These are phyloP conservation scores for Agarophyton chilense DNA, from an alignment of 23 red algal genomes.

Conservation along the genomic window DNA sequence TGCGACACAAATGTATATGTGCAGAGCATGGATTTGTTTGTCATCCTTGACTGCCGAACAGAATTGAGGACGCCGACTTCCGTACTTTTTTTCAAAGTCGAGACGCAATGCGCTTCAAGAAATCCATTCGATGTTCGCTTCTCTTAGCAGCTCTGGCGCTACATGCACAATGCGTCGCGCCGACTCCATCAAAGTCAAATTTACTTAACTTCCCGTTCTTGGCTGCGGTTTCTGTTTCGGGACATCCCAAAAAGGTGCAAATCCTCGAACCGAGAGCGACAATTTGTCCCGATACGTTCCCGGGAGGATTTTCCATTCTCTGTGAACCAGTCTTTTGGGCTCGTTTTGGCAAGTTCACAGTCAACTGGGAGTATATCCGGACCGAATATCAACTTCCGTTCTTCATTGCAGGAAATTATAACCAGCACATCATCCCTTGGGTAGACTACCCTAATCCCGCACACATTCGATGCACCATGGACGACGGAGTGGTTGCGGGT, in stretches of 20 bases:
- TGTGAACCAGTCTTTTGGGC: conserved; percentile 35
- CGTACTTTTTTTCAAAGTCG: background rate
- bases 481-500: background rate
- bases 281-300: conserved; percentile 23
- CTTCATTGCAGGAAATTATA: conserved; percentile 33
- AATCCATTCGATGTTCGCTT: background rate
- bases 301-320: conserved; percentile 28
- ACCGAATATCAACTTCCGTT: conserved; percentile 40
- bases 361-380: conserved; percentile 24
- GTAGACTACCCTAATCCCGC: conserved; percentile 11
- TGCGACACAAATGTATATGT: background rate
- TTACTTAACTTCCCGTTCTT: background rate
- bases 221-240: conserved; percentile 29
- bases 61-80: background rate
- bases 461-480: conserved; percentile 1
- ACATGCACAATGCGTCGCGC: background rate
- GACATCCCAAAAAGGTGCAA: conserved; percentile 3
- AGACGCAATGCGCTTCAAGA: background rate
- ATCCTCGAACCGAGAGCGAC: conserved; percentile 7
- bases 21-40: background rate
- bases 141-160: background rate
- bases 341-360: background rate
- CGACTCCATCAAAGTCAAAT: background rate
- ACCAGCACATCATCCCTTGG: conserved; percentile 30
- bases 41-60: background rate